phyloP scores from a whole-genome alignment of 495 filamentous ascomycete genomes.

The Oleoguttula mirabilis region DNA sequence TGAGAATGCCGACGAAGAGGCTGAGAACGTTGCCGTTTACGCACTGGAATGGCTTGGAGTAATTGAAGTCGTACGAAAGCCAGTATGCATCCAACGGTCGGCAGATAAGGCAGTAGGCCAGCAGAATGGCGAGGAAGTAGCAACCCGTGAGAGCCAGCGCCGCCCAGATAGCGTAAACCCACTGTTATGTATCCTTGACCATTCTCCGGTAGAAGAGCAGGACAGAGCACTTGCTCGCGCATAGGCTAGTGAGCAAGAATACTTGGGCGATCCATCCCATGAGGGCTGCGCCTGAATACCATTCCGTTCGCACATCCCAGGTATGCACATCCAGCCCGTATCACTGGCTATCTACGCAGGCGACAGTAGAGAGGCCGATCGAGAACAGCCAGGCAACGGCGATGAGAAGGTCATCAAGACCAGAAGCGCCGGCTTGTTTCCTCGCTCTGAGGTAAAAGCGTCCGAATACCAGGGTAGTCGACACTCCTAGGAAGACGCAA shows the following conservation, averaged over 20 bases:
- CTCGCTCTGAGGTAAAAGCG: slow-evolving; percentile 7
- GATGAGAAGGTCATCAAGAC: slow-evolving; percentile 13
- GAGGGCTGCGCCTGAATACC: background rate
- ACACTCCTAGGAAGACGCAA: background rate
- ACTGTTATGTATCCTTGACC: slow-evolving; percentile 9
- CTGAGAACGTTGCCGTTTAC: slow-evolving; percentile 11
- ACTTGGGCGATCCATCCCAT: slow-evolving; percentile 22
- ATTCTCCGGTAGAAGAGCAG: slow-evolving; percentile 21
- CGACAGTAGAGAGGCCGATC: slow-evolving; percentile 2
- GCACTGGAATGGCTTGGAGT: slow-evolving; percentile 8
- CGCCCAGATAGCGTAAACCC: slow-evolving; percentile 13
- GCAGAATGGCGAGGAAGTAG: slow-evolving; percentile 16
- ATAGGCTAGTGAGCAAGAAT: slow-evolving; percentile 19
- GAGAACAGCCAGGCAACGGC: slow-evolving; percentile 3
- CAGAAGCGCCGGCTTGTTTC: slow-evolving; percentile 1
- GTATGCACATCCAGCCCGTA: slow-evolving; percentile 23
- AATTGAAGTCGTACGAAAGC: slow-evolving; percentile 10
- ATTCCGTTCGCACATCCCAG: slow-evolving; percentile 12
- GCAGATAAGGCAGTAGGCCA: slow-evolving; percentile 16
- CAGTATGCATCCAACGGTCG: slow-evolving; percentile 19
- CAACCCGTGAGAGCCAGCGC: slow-evolving; percentile 5
- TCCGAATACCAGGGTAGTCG: slow-evolving; percentile 1
- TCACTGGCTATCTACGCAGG: background rate
- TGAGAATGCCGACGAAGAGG: slow-evolving; percentile 13
- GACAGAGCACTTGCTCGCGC: slow-evolving; percentile 20